These are phyloP conservation scores for Camelina sativa DNA, from an alignment of 345 rosid species.

Conservation along the genomic window DNA sequence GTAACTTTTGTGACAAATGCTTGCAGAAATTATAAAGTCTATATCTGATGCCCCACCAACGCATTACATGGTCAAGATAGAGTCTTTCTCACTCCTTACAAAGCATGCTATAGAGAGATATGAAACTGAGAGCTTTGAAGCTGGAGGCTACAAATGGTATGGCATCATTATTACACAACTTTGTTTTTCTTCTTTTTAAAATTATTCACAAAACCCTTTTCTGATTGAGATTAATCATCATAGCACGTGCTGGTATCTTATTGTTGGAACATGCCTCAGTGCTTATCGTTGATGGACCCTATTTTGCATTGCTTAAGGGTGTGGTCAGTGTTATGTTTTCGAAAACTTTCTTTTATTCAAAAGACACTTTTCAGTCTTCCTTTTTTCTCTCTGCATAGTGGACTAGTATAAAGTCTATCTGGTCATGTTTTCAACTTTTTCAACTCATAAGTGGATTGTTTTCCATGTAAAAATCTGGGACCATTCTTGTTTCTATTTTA, in stretches of 20 bases:
- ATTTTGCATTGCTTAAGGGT: not conserved
- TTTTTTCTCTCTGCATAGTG: not conserved
- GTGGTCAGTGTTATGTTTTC: constrained; percentile 18
- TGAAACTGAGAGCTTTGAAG: constrained; percentile 68
- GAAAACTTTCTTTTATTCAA: constrained; percentile 9
- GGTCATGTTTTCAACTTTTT: constrained; percentile 14
- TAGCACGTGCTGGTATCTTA: constrained; percentile 15
- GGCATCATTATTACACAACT: constrained; percentile 3
- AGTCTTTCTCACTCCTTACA: constrained; percentile 54
- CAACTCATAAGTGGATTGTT: not conserved
- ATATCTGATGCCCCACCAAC: constrained; percentile 56
- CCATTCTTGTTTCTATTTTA: constrained; percentile 19
- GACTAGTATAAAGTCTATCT: not conserved
- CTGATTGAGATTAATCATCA: constrained; percentile 13
- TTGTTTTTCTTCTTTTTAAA: not conserved
- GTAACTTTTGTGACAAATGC: constrained; percentile 21
- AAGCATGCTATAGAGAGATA: constrained; percentile 55
- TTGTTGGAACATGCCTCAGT: constrained; percentile 20
- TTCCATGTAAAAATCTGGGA: constrained; percentile 22
- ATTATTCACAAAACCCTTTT: not conserved
- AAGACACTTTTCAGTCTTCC: not conserved
- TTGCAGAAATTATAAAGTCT: constrained; percentile 50
- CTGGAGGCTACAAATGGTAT: constrained; percentile 78
- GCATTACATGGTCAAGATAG: constrained; percentile 58
- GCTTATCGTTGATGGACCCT: constrained; percentile 6